These are phyloP conservation scores for Lepiota venenata DNA, from an alignment of 768 basidiomycete species.

Conservation along the genomic window DNA sequence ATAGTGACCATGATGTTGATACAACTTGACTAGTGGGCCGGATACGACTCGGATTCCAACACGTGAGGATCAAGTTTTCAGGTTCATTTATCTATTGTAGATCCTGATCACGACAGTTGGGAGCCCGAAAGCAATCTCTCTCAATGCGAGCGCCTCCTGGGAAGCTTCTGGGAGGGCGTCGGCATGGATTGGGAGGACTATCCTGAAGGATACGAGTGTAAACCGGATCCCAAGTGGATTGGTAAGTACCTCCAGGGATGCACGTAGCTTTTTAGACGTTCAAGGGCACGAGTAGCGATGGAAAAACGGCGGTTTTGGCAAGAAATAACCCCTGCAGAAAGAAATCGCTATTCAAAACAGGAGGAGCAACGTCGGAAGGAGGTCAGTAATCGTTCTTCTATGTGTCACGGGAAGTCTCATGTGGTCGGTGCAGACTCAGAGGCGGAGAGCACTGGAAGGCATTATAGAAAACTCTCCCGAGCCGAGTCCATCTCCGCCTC, in stretches of 20 bases:
- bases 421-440: background rate
- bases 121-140: constrained; percentile 60
- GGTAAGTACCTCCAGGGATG: constrained; percentile 31
- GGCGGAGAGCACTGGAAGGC: constrained; percentile 1
- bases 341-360: constrained; percentile 14
- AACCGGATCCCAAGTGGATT: constrained; percentile 55
- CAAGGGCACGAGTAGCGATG: constrained; percentile 22
- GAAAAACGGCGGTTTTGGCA: constrained; percentile 35
- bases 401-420: background rate
- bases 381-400: background rate
- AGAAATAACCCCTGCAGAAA: constrained; percentile 21
- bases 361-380: constrained; percentile 13
- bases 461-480: background rate
- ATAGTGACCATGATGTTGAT: background rate
- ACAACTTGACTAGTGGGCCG: constrained; percentile 53
- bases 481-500: background rate
- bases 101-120: constrained; percentile 45
- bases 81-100: constrained; percentile 4
- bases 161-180: constrained; percentile 63
- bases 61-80: constrained; percentile 36
- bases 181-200: constrained; percentile 59
- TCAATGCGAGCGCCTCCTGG: constrained; percentile 53
- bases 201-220: constrained; percentile 36
- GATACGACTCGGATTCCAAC: constrained; percentile 52
- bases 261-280: background rate